Conservation (phyloP, 805 yeast genomes). For the Candida boleticola region DNA sequence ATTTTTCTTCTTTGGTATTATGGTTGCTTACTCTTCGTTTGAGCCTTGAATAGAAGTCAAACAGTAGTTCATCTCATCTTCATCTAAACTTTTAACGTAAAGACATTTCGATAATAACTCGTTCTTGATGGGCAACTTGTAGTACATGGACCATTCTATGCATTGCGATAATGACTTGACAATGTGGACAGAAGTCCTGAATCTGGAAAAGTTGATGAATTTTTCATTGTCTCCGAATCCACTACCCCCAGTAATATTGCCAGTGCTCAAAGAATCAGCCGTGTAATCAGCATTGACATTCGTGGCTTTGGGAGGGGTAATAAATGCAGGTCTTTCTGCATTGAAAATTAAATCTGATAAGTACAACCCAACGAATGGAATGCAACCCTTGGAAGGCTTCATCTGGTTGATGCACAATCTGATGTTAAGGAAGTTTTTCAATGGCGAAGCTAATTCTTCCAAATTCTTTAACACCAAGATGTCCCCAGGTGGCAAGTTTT, state of each 20-base stretch:
- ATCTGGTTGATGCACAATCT: constrained; percentile 62
- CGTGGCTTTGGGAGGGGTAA: constrained; percentile 24
- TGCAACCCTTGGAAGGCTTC: constrained; percentile 68
- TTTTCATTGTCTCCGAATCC: constrained; percentile 22
- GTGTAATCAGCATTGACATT: constrained; percentile 2
- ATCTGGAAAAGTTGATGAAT: constrained; percentile 74
- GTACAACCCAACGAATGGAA: constrained; percentile 88
- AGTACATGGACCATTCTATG: constrained; percentile 81
- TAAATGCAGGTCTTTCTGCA: constrained; percentile 55
- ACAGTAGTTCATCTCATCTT: constrained; percentile 61
- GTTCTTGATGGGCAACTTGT: constrained; percentile 51
- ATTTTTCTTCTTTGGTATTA: no score
- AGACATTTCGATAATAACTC: constrained; percentile 81
- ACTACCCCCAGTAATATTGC: constrained; percentile 4
- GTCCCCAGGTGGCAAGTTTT: constrained; percentile 68
- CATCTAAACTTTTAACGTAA: constrained; percentile 70
- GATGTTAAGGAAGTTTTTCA: constrained; percentile 66
- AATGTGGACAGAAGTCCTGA: constrained; percentile 70
- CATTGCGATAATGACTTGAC: constrained; percentile 75
- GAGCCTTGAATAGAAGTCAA: constrained; percentile 6
- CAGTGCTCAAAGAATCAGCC: constrained; percentile 1
- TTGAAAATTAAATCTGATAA: constrained; percentile 79
- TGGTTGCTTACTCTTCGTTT: no score
- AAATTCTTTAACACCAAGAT: constrained; percentile 61
- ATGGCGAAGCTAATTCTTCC: constrained; percentile 71